Percentiles rank a stretch among this genome's conserved stretches.
These are phyloP conservation scores for Suhomyces pyralidae DNA, from an alignment of 805 yeast genomes.

Conservation along the genomic window DNA sequence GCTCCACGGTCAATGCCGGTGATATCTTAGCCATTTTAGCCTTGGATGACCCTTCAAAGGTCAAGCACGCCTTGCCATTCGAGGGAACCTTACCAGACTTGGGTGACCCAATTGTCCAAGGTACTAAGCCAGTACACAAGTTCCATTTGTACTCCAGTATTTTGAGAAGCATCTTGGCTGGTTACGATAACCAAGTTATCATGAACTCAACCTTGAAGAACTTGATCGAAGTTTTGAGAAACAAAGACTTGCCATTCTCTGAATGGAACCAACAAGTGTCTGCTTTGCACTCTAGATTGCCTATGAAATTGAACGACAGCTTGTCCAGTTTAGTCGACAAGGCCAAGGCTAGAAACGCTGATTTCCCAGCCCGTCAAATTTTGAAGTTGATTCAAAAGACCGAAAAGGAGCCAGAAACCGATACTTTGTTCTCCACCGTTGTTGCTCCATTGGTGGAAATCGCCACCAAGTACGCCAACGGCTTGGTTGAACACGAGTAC, in stretches of 20 bases:
- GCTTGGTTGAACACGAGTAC: conserved; percentile 82
- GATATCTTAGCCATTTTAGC: conserved; percentile 94
- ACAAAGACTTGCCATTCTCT: conserved; percentile 83
- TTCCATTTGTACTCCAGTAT: conserved; percentile 58
- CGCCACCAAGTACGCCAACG: conserved; percentile 66
- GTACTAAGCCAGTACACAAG: conserved; percentile 79
- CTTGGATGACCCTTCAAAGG: conserved; percentile 94
- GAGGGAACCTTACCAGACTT: conserved; percentile 90
- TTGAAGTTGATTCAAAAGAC: conserved; percentile 67
- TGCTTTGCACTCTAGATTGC: conserved; percentile 89
- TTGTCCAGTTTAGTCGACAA: conserved; percentile 67
- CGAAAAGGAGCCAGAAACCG: conserved; percentile 48
- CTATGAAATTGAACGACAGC: conserved; percentile 67
- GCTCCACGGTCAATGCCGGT: conserved; percentile 95
- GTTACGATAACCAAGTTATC: conserved; percentile 94
- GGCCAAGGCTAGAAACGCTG: conserved; percentile 60
- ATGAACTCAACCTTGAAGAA: conserved; percentile 79
- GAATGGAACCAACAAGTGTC: conserved; percentile 87
- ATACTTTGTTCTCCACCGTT: conserved; percentile 52
- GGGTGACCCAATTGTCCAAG: conserved; percentile 80
- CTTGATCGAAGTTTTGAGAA: conserved; percentile 68
- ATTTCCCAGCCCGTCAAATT: conserved; percentile 91
- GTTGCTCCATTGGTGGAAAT: conserved; percentile 73
- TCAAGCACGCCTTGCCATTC: conserved; percentile 92
- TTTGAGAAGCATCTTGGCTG: conserved; percentile 76